Evolutionary conservation across 139 green algal genomes (phyloP).

Genomic region (Chlorella sp.): DNA sequence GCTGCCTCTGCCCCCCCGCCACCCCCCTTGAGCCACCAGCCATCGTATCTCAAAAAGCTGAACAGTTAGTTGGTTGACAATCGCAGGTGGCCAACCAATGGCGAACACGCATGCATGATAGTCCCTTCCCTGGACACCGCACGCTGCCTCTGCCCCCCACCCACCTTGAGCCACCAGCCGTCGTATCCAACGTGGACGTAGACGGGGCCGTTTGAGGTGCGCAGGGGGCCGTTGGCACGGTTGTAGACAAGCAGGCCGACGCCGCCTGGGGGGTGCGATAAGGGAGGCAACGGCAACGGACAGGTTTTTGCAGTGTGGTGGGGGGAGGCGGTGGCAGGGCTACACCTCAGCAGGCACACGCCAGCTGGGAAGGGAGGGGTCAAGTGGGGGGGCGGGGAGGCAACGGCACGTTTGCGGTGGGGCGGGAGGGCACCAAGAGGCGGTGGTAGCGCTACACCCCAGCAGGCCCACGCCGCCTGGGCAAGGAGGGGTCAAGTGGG

Average conservation of each 20-base stretch:
- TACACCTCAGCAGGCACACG: constrained; percentile 61
- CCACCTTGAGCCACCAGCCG: constrained; percentile 80
- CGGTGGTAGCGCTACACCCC: constrained; percentile 65
- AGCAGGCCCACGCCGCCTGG: constrained; percentile 47
- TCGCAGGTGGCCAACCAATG: not conserved
- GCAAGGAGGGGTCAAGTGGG: too few relatives aligned
- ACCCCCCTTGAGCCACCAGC: too few relatives aligned
- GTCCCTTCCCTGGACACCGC: too few relatives aligned
- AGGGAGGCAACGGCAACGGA: too few relatives aligned
- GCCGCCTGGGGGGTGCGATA: constrained; percentile 21
- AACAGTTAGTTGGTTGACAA: not conserved
- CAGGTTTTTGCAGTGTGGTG: too few relatives aligned
- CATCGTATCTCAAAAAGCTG: too few relatives aligned
- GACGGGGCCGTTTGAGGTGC: constrained; percentile 33
- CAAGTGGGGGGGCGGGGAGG: too few relatives aligned
- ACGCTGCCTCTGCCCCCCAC: not conserved
- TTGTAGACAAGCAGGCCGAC: constrained; percentile 67
- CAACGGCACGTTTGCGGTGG: too few relatives aligned
- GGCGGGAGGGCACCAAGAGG: too few relatives aligned
- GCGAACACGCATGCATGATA: too few relatives aligned
- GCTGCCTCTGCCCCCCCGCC: too few relatives aligned
- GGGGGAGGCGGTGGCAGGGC: constrained; percentile 57
- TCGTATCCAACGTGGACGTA: constrained; percentile 82
- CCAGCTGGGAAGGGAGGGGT: too few relatives aligned
- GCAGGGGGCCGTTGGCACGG: constrained; percentile 48